Conservation (phyloP, 208 protist species). For the Herpetomonas samuelpessoai region DNA sequence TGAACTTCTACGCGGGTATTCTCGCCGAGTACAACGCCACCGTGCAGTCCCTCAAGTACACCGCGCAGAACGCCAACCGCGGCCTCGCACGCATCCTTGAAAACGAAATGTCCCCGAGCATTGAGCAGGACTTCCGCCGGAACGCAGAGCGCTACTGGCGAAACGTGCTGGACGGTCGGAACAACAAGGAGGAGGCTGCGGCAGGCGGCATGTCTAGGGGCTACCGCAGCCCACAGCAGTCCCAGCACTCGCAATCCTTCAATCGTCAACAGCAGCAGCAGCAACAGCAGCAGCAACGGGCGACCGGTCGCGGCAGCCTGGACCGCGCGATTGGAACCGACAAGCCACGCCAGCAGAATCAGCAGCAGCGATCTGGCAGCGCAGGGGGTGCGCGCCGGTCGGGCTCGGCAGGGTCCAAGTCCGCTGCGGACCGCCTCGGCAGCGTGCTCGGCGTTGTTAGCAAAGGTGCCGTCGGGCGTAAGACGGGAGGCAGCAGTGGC, state of each 20-base stretch:
- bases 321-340: background rate
- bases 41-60: conserved; percentile 28
- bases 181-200: conserved; percentile 31
- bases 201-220: conserved; percentile 12
- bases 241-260: no score
- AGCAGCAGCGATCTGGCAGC: background rate
- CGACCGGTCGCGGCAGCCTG: background rate
- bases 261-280: background rate
- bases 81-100: conserved; percentile 51
- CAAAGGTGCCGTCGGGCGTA: background rate
- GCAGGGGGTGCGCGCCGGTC: background rate
- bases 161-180: conserved; percentile 70
- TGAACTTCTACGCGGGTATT: conserved; percentile 61
- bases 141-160: conserved; percentile 90
- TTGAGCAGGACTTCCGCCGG: conserved; percentile 79
- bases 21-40: conserved; percentile 37
- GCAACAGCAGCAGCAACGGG: background rate
- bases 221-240: conserved; percentile 1
- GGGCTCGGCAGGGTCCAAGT: no score
- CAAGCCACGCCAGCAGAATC: background rate
- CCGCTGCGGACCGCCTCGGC: conserved; percentile 1
- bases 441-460: background rate
- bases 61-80: conserved; percentile 42
- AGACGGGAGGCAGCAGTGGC: background rate
- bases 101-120: conserved; percentile 48